These are phyloP conservation scores for Erythrobasidium yunnanense DNA, from an alignment of 768 basidiomycete species.

Conservation along the genomic window DNA sequence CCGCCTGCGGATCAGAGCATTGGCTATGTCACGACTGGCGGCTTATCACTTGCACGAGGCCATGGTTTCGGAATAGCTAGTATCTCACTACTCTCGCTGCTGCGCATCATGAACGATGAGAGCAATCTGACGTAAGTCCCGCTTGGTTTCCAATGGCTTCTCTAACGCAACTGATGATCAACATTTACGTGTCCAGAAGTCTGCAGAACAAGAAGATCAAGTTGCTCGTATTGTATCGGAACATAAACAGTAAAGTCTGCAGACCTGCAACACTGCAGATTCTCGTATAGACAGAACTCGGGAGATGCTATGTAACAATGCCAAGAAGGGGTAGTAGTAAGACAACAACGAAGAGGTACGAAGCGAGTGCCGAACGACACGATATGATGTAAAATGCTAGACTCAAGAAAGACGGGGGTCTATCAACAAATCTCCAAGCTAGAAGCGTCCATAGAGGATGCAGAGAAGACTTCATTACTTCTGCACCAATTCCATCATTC, in stretches of 20 bases:
- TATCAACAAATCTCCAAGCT: neutral
- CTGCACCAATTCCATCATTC: neutral
- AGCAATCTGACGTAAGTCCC: neutral
- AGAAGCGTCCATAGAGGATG: neutral
- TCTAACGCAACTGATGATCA: neutral
- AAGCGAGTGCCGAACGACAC: too few relatives aligned
- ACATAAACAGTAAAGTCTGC: slow-evolving; percentile 27
- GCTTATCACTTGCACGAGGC: slow-evolving; percentile 67
- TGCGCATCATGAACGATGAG: slow-evolving; percentile 21
- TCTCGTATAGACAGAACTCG: neutral
- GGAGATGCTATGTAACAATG: neutral
- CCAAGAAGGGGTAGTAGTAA: too few relatives aligned
- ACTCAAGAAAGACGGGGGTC: too few relatives aligned
- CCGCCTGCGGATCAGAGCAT: slow-evolving; percentile 41
- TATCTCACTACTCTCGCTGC: slow-evolving; percentile 48
- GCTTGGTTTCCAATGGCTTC: neutral
- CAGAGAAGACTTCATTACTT: neutral
- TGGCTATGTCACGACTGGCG: slow-evolving; percentile 76
- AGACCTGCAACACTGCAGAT: slow-evolving; percentile 26
- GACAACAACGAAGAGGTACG: too few relatives aligned
- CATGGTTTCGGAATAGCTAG: slow-evolving; percentile 67
- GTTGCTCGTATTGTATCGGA: slow-evolving; percentile 29
- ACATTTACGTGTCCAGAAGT: too few relatives aligned
- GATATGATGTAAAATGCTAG: too few relatives aligned
- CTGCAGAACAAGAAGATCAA: neutral